Base-by-base conservation (phyloP, 1,139 yeast species). In the Zygoascus sp. region DNA sequence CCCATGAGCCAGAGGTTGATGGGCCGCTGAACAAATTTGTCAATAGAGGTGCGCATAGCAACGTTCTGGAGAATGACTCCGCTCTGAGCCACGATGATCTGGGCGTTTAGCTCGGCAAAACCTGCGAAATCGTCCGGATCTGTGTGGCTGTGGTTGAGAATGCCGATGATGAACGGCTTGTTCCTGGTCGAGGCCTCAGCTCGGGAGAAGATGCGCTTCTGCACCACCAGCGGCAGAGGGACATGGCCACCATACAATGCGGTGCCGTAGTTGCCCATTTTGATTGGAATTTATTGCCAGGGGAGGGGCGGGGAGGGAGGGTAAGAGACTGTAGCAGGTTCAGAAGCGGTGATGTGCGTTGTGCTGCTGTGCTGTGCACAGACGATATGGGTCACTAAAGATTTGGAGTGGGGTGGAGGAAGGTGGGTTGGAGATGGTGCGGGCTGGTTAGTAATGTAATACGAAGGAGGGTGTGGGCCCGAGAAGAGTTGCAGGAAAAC, bases 51-150 rank as follows among this genome's bases (percentile, higher is more conserved):
- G 32, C 61, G 47, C 1, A 54, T 55, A 3, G 59, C 59, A 42
- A 58, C 42, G 49, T 56, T 57, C 44, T 58, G 61, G 19, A 57
- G 49, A 4, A 54, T 51, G 11, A 58, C 52, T 1, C 60, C 60
- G 9, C 58, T 50, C 39, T 50, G 50, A 22, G 48, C 47, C n/a
- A 57, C 35, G 35, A 58, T 46, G 10, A 57, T 54, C 23, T 50
- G 48, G 1, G 55, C 55, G 0, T 58, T 59, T 7, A 42, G 37
- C 15, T 45, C 43, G 15, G 49, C 54, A 38, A 56, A 51, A 36
- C 50, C 46, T 13, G 54, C 44, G 43, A 56, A 57, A 34, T 58
- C 61, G 15, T 50, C 48, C 11, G 59, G 55, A n/a, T 56, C 61
- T n/a, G 60, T 58, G 46, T 56, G 59, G 23, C 55, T 42, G 32